phyloP scores from a whole-genome alignment of 208 protist genomes.

The Endotrypanum monterogeii region DNA sequence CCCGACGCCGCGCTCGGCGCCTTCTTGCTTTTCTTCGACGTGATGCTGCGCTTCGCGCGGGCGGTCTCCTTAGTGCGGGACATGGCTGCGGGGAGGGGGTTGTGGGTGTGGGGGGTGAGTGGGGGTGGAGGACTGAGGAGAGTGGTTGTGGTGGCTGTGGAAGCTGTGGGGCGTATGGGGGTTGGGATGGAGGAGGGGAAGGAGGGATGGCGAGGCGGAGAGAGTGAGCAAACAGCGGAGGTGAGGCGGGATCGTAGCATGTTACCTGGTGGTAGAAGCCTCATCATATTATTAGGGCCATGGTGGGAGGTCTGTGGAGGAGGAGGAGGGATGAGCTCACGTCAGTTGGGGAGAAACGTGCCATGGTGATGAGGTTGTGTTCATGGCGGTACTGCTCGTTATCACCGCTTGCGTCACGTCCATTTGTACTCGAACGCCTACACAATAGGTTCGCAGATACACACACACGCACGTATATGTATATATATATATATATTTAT shows the following conservation, averaged over 20 bases:
- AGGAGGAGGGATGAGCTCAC: neutral
- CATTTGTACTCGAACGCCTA: too few relatives aligned
- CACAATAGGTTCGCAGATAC: too few relatives aligned
- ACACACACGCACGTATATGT: too few relatives aligned
- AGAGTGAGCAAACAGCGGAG: neutral
- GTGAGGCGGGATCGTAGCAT: too few relatives aligned
- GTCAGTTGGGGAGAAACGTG: too few relatives aligned
- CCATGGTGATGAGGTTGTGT: too few relatives aligned
- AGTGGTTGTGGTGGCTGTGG: neutral
- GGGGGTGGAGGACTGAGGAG: neutral
- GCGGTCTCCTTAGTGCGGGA: constrained; percentile 98
- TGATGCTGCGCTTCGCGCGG: constrained; percentile 96
- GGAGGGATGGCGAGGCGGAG: neutral
- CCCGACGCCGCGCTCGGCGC: constrained; percentile 94
- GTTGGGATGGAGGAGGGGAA: neutral
- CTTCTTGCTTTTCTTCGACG: constrained; percentile 96
- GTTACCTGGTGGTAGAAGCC: too few relatives aligned
- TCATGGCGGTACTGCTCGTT: too few relatives aligned
- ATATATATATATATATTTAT: too few relatives aligned
- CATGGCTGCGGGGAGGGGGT: constrained; percentile 57
- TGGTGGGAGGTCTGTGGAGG: neutral
- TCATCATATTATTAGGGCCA: too few relatives aligned
- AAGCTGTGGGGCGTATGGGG: neutral
- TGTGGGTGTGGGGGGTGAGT: neutral
- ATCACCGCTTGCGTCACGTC: too few relatives aligned